Evolutionary conservation across 2,329 filamentous ascomycete genomes (phyloP), one percentile per base, ranked within the genome.

Genomic region (Penicillium sp.): DNA sequence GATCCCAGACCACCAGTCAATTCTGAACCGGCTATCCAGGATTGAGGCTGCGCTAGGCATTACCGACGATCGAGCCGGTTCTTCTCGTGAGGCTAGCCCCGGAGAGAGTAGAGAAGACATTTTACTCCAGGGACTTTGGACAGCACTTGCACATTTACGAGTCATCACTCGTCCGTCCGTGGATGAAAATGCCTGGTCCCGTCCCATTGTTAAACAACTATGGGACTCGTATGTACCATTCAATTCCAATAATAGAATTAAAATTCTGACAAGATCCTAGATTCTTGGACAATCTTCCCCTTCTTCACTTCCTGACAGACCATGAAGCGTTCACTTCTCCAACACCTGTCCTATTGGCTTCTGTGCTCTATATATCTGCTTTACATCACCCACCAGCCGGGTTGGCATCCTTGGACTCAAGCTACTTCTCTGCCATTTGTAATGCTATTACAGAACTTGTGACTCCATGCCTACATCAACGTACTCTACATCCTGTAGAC

Each of bases 341-440:
- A 4, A 67, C 65, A 8, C 66, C 66, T 6, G 46, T 68, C 5
- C 47, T 68, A 7, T 57, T 68, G 16, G 65, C 63, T 16, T 67
- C 66, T 19, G 58, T 68, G 40, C 60, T 68, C 11, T 68, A 67
- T 36, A 67, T 68, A 32, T 66, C 66, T 27, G 61, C 66, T n/a
- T 57, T 68, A 2, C 64, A 67, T 32, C 57, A 61, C 38, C 53
- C 51, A 26, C 58, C 56, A 11, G 36, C 53, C 2, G 64, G 66
- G 16, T 39, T 64, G 8, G 53, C 54, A 23, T 60, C 59, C 7
- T 36, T 63, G 10, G 58, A 61, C 16, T 47, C 61, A 2, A 62
- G 61, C 1, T 68, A 68, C 36, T 64, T 67, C 52, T 51, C 61
- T 18, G 61, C 66, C 18, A 67, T 51, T 9, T 64, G 62, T 32